Evolutionary conservation across 208 protist species (phyloP), one percentile per base, ranked within the genome.

Genomic region (Tritrichomonas foetus): DNA sequence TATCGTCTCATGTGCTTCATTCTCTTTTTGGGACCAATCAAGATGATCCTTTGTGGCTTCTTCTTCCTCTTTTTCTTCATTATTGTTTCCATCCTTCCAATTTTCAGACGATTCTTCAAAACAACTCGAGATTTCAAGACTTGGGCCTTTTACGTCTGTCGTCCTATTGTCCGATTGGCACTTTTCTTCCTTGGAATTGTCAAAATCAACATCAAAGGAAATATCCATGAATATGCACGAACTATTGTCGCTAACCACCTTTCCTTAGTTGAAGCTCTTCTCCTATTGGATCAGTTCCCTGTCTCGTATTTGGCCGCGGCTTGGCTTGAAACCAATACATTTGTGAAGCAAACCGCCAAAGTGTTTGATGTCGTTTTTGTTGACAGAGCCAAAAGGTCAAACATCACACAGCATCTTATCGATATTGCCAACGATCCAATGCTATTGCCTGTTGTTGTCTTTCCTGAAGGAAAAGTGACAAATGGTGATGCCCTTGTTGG

Each of bases 401-500:
- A 89, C 47, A 89, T 89, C 22, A 39, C 78, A 9, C 3, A 53
- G 44, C 78, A 89, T 53, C 27, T 89, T 5, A 47, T 89, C 39
- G 44, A 89, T 47, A 89, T 89, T 20, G 78, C 78, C 2, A 89
- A 89, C 41, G 78, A 89, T 89, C 78, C 78, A 30, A 53, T 20
- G 9, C 44, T 89, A 33, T 39, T 89, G 30, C 78, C 78, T 39
- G 78, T 89, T 89, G 22, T 89, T 8, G 30, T 89, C 0, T 89
- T 89, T n/a, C 78, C 78, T n/a, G 78, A 89, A 57, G 78, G 78
- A 53, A 89, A 89, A 57, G 44, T 89, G 20, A 89, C 78, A 39
- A 89, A 89, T 57, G 78, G 78, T 2, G 78, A 89, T 20, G 78
- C 78, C 57, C 39, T 89, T 25, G 78, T 89, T 57, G 78, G 78